phyloP scores from a whole-genome alignment of 768 basidiomycete genomes.

The Agrocybe pediades region DNA sequence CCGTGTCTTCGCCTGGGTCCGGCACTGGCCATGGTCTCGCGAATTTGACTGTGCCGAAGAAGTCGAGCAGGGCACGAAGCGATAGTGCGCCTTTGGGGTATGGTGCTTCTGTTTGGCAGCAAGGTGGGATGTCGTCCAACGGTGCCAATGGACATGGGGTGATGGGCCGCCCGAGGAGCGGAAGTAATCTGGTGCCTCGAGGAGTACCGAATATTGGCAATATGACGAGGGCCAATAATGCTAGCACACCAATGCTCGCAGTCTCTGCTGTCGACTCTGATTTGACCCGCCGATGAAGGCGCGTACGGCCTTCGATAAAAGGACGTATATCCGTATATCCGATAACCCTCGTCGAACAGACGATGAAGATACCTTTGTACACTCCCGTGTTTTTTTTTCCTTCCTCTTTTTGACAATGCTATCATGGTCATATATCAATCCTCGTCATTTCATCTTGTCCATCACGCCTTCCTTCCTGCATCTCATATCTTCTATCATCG shows the following conservation, averaged over 20 bases:
- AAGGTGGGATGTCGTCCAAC: constrained; percentile 21
- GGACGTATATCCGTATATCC: no score
- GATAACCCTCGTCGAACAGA: no score
- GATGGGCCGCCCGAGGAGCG: constrained; percentile 49
- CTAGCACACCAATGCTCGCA: constrained; percentile 30
- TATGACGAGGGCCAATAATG: constrained; percentile 30
- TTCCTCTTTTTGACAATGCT: no score
- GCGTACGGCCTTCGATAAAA: no score
- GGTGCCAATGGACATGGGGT: constrained; percentile 29
- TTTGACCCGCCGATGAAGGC: constrained; percentile 13
- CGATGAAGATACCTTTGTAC: no score
- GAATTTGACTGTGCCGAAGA: constrained; percentile 34
- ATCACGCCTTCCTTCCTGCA: no score
- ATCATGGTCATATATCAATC: no score
- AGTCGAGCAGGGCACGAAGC: constrained; percentile 59
- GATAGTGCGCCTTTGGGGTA: constrained; percentile 70
- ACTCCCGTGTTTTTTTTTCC: no score
- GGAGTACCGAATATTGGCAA: constrained; percentile 40
- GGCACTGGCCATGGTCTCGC: constrained; percentile 20
- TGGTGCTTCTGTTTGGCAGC: constrained; percentile 26
- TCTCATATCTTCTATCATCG: not conserved
- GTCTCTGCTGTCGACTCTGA: constrained; percentile 28
- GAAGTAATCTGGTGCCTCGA: constrained; percentile 45
- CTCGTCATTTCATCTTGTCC: no score
- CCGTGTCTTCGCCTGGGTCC: constrained; percentile 35